phyloP scores from a whole-genome alignment of 108 stramenopile species.

The Chaetoceros muelleri region DNA sequence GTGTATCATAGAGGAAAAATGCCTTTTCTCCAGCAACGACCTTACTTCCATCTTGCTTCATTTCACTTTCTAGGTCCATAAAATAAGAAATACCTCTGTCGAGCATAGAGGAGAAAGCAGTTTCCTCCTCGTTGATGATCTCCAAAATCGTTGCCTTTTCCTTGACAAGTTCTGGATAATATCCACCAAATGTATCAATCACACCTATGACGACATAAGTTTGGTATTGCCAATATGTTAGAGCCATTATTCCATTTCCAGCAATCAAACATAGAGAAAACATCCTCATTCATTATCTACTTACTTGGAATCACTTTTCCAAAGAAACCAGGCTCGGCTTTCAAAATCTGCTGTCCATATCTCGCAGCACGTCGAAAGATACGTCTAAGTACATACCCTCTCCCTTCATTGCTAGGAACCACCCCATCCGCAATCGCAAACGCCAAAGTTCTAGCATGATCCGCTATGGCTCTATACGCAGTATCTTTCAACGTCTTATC shows the following conservation, averaged over 20 bases:
- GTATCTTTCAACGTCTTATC: slow-evolving; percentile 85
- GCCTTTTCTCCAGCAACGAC: slow-evolving; percentile 82
- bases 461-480: slow-evolving; percentile 96
- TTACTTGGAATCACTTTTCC: slow-evolving; percentile 68
- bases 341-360: slow-evolving; percentile 93
- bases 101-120: slow-evolving; percentile 87
- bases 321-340: slow-evolving; percentile 90
- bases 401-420: slow-evolving; percentile 90
- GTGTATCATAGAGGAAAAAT: slow-evolving; percentile 91
- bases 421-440: slow-evolving; percentile 98
- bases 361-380: slow-evolving; percentile 93
- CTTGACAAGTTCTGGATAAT: slow-evolving; percentile 86
- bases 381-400: slow-evolving; percentile 94
- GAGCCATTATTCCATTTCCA: too few relatives aligned
- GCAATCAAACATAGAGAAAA: too few relatives aligned
- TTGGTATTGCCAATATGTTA: too few relatives aligned
- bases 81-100: slow-evolving; percentile 92
- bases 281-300: too few relatives aligned
- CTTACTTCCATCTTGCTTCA: slow-evolving; percentile 28
- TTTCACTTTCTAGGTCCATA: slow-evolving; percentile 59
- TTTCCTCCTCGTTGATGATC: slow-evolving; percentile 87
- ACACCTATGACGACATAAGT: slow-evolving; percentile 40
- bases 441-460: slow-evolving; percentile 91
- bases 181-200: slow-evolving; percentile 85
- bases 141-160: slow-evolving; percentile 70